A percentile compares a stretch with the other conserved stretches of the same genome.
phyloP scores from a whole-genome alignment of 108 stramenopile species.

The Nitzschia sp. region DNA sequence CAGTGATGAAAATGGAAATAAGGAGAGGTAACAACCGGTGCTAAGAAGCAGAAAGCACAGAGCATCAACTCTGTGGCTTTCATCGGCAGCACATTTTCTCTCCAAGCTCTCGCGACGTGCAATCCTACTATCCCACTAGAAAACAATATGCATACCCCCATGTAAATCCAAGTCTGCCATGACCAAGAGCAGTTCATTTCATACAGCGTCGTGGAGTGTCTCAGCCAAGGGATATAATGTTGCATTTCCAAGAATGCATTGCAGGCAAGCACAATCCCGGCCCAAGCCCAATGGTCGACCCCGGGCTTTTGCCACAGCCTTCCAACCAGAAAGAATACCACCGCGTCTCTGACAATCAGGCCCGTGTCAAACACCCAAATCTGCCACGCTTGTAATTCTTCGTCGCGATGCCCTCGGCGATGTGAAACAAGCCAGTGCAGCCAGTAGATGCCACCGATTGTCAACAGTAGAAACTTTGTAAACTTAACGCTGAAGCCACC shows the following conservation, averaged over 20 bases:
- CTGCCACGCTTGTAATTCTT: constrained; percentile 32
- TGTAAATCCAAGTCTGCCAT: constrained; percentile 55
- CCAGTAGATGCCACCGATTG: constrained; percentile 30
- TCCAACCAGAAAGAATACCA: constrained; percentile 63
- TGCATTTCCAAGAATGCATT: constrained; percentile 41
- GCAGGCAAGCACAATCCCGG: constrained; percentile 22
- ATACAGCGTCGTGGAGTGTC: constrained; percentile 63
- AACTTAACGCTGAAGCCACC: constrained; percentile 34
- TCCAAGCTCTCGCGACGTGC: constrained; percentile 40
- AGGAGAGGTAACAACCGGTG: constrained; percentile 38
- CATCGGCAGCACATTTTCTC: constrained; percentile 27
- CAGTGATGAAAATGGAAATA: constrained; percentile 82
- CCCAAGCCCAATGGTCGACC: constrained; percentile 50
- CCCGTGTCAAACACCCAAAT: constrained; percentile 47
- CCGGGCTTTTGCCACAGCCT: constrained; percentile 44
- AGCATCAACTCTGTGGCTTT: constrained; percentile 49
- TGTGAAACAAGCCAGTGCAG: constrained; percentile 34
- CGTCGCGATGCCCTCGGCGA: constrained; percentile 24
- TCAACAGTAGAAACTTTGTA: constrained; percentile 43
- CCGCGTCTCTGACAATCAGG: constrained; percentile 42
- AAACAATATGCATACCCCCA: constrained; percentile 23
- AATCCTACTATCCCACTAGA: constrained; percentile 21
- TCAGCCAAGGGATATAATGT: constrained; percentile 45
- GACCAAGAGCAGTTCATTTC: constrained; percentile 70
- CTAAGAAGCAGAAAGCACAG: constrained; percentile 37